phyloP scores from a whole-genome alignment of 2,329 filamentous ascomycete genomes.

The Fulvia fulva region DNA sequence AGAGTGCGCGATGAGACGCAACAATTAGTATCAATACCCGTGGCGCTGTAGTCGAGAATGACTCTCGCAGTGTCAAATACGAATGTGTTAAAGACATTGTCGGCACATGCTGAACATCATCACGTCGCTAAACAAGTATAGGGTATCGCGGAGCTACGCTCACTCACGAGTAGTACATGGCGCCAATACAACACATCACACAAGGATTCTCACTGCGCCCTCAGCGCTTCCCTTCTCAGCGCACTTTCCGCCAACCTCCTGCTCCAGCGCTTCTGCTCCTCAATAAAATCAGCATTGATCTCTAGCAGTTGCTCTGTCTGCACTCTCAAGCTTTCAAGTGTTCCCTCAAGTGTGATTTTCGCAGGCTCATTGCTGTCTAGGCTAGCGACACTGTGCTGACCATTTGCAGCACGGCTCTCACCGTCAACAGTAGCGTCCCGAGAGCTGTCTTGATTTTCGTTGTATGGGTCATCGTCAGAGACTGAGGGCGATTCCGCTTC shows the following conservation, averaged over 20 bases:
- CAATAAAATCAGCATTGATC: constrained; percentile 33
- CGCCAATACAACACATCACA: not conserved
- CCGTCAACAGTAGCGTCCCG: not conserved
- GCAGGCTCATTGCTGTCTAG: not conserved
- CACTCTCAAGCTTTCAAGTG: constrained; percentile 30
- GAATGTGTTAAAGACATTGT: no score
- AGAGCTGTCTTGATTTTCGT: not conserved
- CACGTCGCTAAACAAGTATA: no score
- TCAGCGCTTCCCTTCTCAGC: not conserved
- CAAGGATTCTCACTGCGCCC: not conserved
- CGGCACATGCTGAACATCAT: no score
- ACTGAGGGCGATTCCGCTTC: not conserved
- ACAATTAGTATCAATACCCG: no score
- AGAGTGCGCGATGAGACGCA: no score
- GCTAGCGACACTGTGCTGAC: not conserved
- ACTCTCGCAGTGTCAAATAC: no score
- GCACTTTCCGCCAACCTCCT: not conserved
- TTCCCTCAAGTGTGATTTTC: constrained; percentile 30
- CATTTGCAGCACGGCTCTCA: not conserved
- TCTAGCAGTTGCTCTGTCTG: constrained; percentile 34
- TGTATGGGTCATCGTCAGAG: not conserved
- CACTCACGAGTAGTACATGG: not conserved
- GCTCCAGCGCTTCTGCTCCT: constrained; percentile 28
- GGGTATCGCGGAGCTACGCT: no score
- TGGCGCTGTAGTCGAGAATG: no score